Base-by-base conservation (phyloP, 1,284 basidiomycete species). In the Cryptococcus depauperatus region DNA sequence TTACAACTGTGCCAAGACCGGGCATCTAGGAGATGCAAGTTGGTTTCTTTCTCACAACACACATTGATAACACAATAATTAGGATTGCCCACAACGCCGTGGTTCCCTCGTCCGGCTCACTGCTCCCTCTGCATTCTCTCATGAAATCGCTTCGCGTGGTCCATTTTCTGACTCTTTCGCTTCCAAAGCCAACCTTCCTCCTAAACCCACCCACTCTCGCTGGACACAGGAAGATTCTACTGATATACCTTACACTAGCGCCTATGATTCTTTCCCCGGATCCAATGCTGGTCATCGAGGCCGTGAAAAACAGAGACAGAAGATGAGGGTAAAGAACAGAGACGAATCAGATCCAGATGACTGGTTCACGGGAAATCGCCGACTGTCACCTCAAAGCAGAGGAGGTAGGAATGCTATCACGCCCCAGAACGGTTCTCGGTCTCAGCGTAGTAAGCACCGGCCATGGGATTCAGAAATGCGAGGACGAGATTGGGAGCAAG, bases 21-120 rank as follows among this genome's bases (percentile, higher is more conserved):
- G 85, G 4, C 90, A 95, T 67, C 79, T 85, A 63, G 90, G 90
- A 35, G 90, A 93, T 62, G 89, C 88, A 59, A 71, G 82, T 76
- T 28, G 5, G 8, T 28, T 26, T 26, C 22, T 39, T 9, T 27
- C 19, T 30, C 7, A 32, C 27, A 18, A 29, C 16, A 11, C 26
- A 0, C 13, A 38, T n/a, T n/a, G n/a, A n/a, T n/a, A n/a, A n/a
- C n/a, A n/a, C n/a, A n/a, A n/a, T n/a, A n/a, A n/a, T 7, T 42
- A 89, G 86, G 84, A 92, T 63, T 93, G 89, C 56, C 68, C 76
- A 23, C 74, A 76, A 30, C 61, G 75, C 2, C 71, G 76, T 2
- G 77, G 75, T 50, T 73, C 72, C 11, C 64, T 69, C 22, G 78
- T 79, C 48, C 62, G 72, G 30, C 76, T 80, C 0, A 63, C 68